A percentile compares a stretch with the other conserved stretches of the same genome.
phyloP scores from a whole-genome alignment of 352 stramenopile genomes.

The Phytophthora aleatoria region DNA sequence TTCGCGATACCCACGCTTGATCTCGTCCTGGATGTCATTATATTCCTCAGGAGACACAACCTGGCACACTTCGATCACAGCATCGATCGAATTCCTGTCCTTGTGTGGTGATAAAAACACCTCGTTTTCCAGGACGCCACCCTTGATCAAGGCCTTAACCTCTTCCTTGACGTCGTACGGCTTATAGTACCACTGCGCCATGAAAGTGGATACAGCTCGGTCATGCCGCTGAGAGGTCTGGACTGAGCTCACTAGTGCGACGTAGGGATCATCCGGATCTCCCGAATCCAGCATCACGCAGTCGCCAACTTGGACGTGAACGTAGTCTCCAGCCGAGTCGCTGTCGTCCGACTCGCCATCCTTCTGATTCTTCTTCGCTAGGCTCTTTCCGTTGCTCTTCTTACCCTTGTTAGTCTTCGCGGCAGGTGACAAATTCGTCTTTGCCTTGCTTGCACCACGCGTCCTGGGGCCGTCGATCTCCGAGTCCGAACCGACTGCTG shows the following conservation, averaged over 20 bases:
- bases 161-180: slow-evolving; percentile 71
- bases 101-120: slow-evolving; percentile 87
- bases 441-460: slow-evolving; percentile 27
- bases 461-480: slow-evolving; percentile 29
- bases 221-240: slow-evolving; percentile 62
- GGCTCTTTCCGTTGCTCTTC: slow-evolving; percentile 9
- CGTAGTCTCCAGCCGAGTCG: slow-evolving; percentile 55
- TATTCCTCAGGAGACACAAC: slow-evolving; percentile 80
- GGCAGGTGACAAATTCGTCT: slow-evolving; percentile 8
- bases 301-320: slow-evolving; percentile 74
- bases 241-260: slow-evolving; percentile 78
- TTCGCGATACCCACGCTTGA: slow-evolving; percentile 73
- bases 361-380: slow-evolving; percentile 21
- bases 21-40: slow-evolving; percentile 68
- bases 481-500: slow-evolving; percentile 6
- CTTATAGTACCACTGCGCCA: slow-evolving; percentile 88
- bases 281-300: slow-evolving; percentile 82
- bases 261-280: slow-evolving; percentile 61
- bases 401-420: slow-evolving; percentile 18
- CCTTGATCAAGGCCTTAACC: slow-evolving; percentile 61
- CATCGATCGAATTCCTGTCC: slow-evolving; percentile 84
- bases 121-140: slow-evolving; percentile 67
- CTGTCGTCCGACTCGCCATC: slow-evolving; percentile 50
- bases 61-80: slow-evolving; percentile 76
- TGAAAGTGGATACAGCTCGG: slow-evolving; percentile 59